Evolutionary conservation across 2,329 filamentous ascomycete species (phyloP), one percentile per base, ranked within the genome.

Genomic region (Trichoderma lentiforme): DNA sequence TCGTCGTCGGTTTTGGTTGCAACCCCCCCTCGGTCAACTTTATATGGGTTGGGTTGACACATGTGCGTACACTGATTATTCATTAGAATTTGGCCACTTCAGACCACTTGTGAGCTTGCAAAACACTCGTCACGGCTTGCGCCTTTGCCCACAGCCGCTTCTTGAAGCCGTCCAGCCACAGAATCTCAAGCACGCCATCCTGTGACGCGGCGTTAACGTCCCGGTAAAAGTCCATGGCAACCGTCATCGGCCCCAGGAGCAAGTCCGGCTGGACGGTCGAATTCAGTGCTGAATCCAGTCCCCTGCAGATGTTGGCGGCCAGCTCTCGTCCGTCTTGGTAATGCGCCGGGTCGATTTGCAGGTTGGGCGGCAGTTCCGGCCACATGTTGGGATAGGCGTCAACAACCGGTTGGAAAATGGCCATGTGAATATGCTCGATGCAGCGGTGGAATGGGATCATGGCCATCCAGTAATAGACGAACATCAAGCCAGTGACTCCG

Each of bases 401-500:
- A 12, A 84, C 74, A 21, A 83, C 82, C 0, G 84, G 82, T 72
- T 86, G 81, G 73, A 83, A 83, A 58, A 86, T 81, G 71, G 79
- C 77, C 30, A 80, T 79, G 71, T 87, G 81, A 18, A 89, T 78
- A 18, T 76, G 75, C 72, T 84, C 83, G 53, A 88, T 82, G 74
- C 83, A 86, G 11, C 82, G 84, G 73, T 85, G 84, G 61, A 89
- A 83, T 14, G 84, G 74, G 32, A 88, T 80, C 60, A 86, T 83
- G 1, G 83, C 78, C 73, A 85, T 83, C 87, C 87, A 89, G 77
- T 87, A 88, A 76, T 86, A 85, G 14, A 87, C 77, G 73, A 88
- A 84, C 60, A 82, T 81, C 36, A 87, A 74, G 0, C 86, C 84
- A 0, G 84, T 82, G 14, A 81, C 74, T 21, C 81, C 76, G 74